Percentiles rank a stretch among this genome's conserved stretches.
Evolutionary conservation across 2,329 filamentous ascomycete species (phyloP).

Genomic region (Berkeleyomyces rouxiae): DNA sequence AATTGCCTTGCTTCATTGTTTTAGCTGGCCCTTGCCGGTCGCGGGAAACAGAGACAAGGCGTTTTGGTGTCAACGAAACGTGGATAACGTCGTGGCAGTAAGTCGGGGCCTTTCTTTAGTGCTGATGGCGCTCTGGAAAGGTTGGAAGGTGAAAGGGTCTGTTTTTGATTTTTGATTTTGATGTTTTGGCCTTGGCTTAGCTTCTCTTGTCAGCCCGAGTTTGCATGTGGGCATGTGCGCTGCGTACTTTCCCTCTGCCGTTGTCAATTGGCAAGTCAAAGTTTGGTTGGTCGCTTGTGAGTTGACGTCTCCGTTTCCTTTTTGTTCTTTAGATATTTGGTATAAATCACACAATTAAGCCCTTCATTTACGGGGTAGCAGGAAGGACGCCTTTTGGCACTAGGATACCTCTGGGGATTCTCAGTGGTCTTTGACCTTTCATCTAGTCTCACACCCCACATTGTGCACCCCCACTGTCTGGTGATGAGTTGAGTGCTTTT

Average conservation of each 20-base stretch:
- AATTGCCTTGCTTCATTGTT: neutral
- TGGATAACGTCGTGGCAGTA: neutral
- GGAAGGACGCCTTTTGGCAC: neutral
- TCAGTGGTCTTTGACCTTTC: neutral
- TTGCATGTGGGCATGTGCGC: neutral
- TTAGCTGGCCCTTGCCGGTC: neutral
- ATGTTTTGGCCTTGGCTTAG: neutral
- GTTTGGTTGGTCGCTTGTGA: neutral
- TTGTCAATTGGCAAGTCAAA: neutral
- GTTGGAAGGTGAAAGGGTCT: too few relatives aligned
- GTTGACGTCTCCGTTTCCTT: neutral
- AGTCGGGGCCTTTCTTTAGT: neutral
- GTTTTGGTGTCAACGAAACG: neutral
- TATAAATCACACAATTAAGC: neutral
- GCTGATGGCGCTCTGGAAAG: neutral
- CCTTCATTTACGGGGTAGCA: neutral
- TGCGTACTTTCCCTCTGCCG: neutral
- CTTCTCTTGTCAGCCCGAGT: neutral
- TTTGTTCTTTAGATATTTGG: neutral
- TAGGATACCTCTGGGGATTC: neutral
- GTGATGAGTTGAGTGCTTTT: neutral
- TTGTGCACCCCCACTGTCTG: neutral
- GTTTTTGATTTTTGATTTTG: too few relatives aligned
- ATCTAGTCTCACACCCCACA: neutral
- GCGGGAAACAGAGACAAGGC: neutral